Conservation (phyloP, 78 protist species). For the Bigelowiella natans region DNA sequence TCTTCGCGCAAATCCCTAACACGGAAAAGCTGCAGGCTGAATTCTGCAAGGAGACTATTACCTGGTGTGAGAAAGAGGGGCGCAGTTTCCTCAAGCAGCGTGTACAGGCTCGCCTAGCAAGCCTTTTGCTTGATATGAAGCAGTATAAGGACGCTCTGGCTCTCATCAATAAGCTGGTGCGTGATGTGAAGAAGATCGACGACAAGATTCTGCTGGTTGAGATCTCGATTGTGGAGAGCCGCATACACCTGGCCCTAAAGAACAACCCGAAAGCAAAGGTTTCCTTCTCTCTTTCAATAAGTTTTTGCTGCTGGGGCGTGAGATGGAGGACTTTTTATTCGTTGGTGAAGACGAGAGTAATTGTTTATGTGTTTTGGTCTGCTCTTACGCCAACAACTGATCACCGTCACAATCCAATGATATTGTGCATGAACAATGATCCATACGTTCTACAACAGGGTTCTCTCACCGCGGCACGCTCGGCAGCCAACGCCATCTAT, state of each 20-base stretch:
- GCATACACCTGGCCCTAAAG: conserved; percentile 60
- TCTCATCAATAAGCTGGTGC: conserved; percentile 49
- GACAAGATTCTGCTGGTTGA: conserved; percentile 91
- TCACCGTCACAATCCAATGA: too few species aligned
- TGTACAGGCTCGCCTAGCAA: conserved; percentile 66
- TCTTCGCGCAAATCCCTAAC: conserved; percentile 32
- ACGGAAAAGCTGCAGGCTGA: conserved; percentile 30
- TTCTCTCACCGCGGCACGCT: conserved; percentile 81
- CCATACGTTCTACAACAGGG: conserved; percentile 14
- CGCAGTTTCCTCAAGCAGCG: conserved; percentile 89
- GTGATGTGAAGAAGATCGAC: conserved; percentile 81
- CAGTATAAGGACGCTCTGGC: conserved; percentile 55
- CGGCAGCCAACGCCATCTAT: conserved; percentile 87
- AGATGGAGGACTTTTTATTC: too few species aligned
- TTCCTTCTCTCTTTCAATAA: too few species aligned
- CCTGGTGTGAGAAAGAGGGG: conserved; percentile 79
- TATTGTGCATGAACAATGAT: too few species aligned
- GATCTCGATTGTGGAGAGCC: conserved; percentile 42
- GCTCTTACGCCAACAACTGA: too few species aligned
- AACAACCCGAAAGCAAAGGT: conserved; percentile 66
- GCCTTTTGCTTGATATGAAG: conserved; percentile 48
- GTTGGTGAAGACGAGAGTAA: too few species aligned
- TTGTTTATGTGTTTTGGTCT: too few species aligned
- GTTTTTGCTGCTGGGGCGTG: too few species aligned
- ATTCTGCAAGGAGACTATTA: conserved; percentile 68